These are phyloP conservation scores for Lentinula aciculospora DNA, from an alignment of 768 basidiomycete genomes.

Conservation along the genomic window DNA sequence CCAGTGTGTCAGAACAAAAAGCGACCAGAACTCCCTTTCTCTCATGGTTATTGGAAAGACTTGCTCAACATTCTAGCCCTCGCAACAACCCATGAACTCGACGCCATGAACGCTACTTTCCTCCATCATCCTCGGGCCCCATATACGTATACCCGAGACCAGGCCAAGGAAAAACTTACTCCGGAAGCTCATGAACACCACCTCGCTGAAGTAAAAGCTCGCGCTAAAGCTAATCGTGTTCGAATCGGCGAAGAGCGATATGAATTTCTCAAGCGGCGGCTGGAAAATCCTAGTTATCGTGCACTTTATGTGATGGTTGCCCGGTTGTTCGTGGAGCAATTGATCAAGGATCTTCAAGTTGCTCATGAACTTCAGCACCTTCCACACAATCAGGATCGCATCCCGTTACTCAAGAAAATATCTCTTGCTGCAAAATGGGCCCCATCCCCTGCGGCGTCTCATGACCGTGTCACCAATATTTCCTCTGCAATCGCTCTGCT, in stretches of 20 bases:
- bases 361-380: slow-evolving; percentile 32
- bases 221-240: slow-evolving; percentile 20
- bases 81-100: slow-evolving; percentile 47
- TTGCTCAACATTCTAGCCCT: slow-evolving; percentile 63
- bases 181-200: neutral
- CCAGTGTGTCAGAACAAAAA: slow-evolving; percentile 37
- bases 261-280: slow-evolving; percentile 31
- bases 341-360: slow-evolving; percentile 41
- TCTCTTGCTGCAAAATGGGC: slow-evolving; percentile 70
- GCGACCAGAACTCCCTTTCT: slow-evolving; percentile 18
- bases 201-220: slow-evolving; percentile 7
- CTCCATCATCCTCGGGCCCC: slow-evolving; percentile 14
- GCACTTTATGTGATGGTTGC: slow-evolving; percentile 61
- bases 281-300: slow-evolving; percentile 44
- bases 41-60: slow-evolving; percentile 76
- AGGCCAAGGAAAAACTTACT: neutral
- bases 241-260: slow-evolving; percentile 22
- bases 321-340: slow-evolving; percentile 49
- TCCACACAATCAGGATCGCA: slow-evolving; percentile 21
- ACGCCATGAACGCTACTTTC: slow-evolving; percentile 15
- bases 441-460: slow-evolving; percentile 49
- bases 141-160: slow-evolving; percentile 8
- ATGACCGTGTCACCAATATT: slow-evolving; percentile 62
- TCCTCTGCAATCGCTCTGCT: slow-evolving; percentile 55
- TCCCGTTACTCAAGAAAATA: slow-evolving; percentile 33